phyloP scores from a whole-genome alignment of 1,139 yeast species.

The Protomyces inouyei region DNA sequence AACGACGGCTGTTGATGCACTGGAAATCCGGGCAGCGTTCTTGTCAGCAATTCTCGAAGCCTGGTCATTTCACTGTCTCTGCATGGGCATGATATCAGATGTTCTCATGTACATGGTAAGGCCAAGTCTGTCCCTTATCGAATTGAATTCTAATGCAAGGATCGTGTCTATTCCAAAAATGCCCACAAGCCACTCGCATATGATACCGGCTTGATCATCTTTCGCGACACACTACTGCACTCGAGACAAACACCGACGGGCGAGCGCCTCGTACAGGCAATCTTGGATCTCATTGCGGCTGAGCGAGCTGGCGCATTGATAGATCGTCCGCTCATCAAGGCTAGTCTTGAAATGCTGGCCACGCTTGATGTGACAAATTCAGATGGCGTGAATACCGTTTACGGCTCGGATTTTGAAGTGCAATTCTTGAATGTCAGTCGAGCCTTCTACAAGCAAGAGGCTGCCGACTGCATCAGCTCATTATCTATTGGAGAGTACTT shows the following conservation, averaged over 20 bases:
- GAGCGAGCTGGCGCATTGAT: slow-evolving; percentile 60
- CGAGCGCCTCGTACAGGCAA: slow-evolving; percentile 45
- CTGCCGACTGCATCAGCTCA: slow-evolving; percentile 45
- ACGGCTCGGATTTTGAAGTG: slow-evolving; percentile 64
- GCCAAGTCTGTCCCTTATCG: not conserved
- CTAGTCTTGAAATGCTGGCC: slow-evolving; percentile 68
- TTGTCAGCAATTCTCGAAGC: slow-evolving; percentile 12
- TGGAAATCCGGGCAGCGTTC: not conserved
- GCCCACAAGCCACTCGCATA: slow-evolving; percentile 61
- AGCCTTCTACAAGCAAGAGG: slow-evolving; percentile 51
- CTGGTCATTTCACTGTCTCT: slow-evolving; percentile 73
- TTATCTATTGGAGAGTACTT: slow-evolving; percentile 55
- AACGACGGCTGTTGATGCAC: slow-evolving; percentile 30
- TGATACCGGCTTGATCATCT: slow-evolving; percentile 67
- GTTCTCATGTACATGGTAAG: slow-evolving; percentile 66
- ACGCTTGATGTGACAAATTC: slow-evolving; percentile 39
- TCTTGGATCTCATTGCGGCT: slow-evolving; percentile 55
- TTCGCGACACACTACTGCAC: slow-evolving; percentile 47
- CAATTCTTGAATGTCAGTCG: slow-evolving; percentile 53
- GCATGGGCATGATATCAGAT: slow-evolving; percentile 79
- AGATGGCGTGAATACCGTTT: slow-evolving; percentile 44
- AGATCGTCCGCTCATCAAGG: slow-evolving; percentile 57
- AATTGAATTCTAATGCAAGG: slow-evolving; percentile 29
- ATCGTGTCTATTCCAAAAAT: slow-evolving; percentile 78
- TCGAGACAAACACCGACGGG: slow-evolving; percentile 52